Base-by-base conservation (phyloP, 306 rosid genomes). In the Cyclanthera cordifolia region DNA sequence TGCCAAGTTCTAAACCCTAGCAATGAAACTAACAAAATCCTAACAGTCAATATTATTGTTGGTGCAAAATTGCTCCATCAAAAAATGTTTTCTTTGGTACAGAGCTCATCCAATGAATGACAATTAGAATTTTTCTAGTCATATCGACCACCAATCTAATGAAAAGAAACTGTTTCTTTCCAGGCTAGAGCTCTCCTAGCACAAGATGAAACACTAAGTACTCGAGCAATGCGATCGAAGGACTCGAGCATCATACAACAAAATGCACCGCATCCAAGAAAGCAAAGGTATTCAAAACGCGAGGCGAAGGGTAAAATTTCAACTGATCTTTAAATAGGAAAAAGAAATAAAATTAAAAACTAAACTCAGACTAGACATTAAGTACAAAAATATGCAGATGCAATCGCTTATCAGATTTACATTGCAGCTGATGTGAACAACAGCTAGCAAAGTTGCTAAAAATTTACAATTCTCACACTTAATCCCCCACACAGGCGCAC, bases 391-490 rank as follows among this genome's bases (percentile, higher is more conserved):
- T 21, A 70, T 32, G 63, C n/a, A 70, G 34, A 8, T 41, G 68
- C 70, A 65, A 52, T 20, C 32, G 32, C 85, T 87, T 82, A 77
- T 77, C 87, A 78, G 80, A 84, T 34, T 92, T 89, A 89, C 95
- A 92, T 75, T 79, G 92, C 85, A 75, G 87, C 87, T 82, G 76
- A 82, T 79, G 74, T 81, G 81, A 74, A 84, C 66, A 75, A 80
- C 80, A 78, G 82, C 78, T 79, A 75, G 86, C 87, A 84, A 12
- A 85, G 84, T 96, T 89, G 76, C 88, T 67, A 82, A 47, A 82
- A 81, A 92, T 89, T 77, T 89, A 89, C 98, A 87, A 85, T 50
- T 85, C 88, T 89, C 85, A 83, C 87, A 84, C 88, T 65, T 53
- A 65, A 34, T 34, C 41, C 41, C 41, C 70, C 37, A 53, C 70